Evolutionary conservation across 2,329 filamentous ascomycete genomes (phyloP).

Genomic region (Aspergillus luchuensis): DNA sequence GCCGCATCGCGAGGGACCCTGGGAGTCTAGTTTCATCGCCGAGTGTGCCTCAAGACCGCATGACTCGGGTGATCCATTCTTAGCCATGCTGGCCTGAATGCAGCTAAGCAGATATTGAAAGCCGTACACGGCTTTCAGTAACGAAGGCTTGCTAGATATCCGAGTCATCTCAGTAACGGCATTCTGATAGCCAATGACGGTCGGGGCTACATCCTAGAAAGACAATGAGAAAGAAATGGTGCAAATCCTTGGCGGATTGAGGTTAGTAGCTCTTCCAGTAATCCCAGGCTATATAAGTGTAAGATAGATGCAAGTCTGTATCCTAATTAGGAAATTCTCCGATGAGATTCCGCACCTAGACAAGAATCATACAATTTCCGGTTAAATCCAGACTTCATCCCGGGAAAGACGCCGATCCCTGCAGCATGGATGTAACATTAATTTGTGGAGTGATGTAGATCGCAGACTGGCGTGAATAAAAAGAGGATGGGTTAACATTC

Average conservation of each 20-base stretch:
- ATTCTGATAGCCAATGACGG: too few species aligned
- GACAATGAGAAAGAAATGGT: too few species aligned
- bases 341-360: neutral
- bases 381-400: neutral
- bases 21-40: slow-evolving; percentile 30
- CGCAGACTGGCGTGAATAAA: neutral
- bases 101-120: neutral
- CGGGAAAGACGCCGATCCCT: neutral
- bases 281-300: too few species aligned
- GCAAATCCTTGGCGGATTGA: too few species aligned
- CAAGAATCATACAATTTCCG: neutral
- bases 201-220: too few species aligned
- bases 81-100: neutral
- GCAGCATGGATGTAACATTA: neutral
- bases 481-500: neutral
- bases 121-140: too few species aligned
- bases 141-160: too few species aligned
- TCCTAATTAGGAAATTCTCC: neutral
- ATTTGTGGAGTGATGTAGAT: neutral
- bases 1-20: slow-evolving; percentile 39
- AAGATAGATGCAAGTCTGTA: neutral
- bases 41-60: neutral
- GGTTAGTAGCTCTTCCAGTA: too few species aligned
- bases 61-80: neutral
- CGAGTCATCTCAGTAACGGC: too few species aligned